These are phyloP conservation scores for Saccharomycopsis hybrid DNA, from an alignment of 1,139 yeast genomes.

Conservation along the genomic window DNA sequence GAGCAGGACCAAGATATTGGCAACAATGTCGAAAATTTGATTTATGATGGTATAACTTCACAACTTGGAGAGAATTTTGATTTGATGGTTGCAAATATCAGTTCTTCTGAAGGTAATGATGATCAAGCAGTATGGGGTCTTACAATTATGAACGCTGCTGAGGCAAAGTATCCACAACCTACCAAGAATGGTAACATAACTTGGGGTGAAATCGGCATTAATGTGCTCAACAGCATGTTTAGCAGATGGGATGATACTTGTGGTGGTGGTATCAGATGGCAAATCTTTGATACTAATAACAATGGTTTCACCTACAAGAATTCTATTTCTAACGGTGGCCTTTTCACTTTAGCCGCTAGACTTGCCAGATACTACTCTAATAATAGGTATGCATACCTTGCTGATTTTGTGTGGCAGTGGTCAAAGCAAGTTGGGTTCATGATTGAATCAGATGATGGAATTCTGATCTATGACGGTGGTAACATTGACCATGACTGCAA, in stretches of 20 bases:
- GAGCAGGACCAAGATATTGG: slow-evolving; percentile 33
- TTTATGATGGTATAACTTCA: slow-evolving; percentile 44
- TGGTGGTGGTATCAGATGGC: slow-evolving; percentile 67
- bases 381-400: slow-evolving; percentile 47
- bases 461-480: slow-evolving; percentile 54
- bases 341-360: slow-evolving; percentile 56
- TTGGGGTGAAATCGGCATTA: slow-evolving; percentile 55
- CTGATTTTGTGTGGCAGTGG: slow-evolving; percentile 57
- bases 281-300: slow-evolving; percentile 57
- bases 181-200: slow-evolving; percentile 36
- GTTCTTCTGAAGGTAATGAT: slow-evolving; percentile 63
- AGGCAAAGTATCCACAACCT: slow-evolving; percentile 50
- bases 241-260: slow-evolving; percentile 55
- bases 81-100: slow-evolving; percentile 53
- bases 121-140: slow-evolving; percentile 71
- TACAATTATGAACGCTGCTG: slow-evolving; percentile 55
- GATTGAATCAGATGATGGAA: slow-evolving; percentile 25
- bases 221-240: slow-evolving; percentile 49
- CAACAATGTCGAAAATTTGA: slow-evolving; percentile 34
- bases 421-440: slow-evolving; percentile 42
- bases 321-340: slow-evolving; percentile 59
- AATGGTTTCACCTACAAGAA: slow-evolving; percentile 62
- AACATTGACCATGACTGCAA: slow-evolving; percentile 43
- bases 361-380: slow-evolving; percentile 55
- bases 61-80: slow-evolving; percentile 50